Evolutionary conservation across 2,329 filamentous ascomycete genomes (phyloP), one percentile per base, ranked within the genome.

Genomic region (Fusarium metavorans): DNA sequence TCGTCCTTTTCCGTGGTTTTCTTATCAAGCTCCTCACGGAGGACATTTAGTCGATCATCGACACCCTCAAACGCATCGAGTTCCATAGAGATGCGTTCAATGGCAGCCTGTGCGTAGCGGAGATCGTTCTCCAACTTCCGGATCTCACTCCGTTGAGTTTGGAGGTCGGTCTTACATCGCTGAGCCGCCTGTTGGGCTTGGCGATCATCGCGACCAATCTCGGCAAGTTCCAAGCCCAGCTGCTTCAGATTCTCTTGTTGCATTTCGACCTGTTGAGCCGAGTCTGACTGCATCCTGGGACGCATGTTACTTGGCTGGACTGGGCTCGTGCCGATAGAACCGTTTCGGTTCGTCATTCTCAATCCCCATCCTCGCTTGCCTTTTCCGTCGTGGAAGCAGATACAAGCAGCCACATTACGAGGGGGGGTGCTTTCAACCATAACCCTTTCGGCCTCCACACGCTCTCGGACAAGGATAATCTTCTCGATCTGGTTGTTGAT

Each of bases 401-500:
- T 90, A 76, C 94, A 96, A 66, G 91, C 89, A 63, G 86, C 89
- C 13, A 96, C 94, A 73, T 98, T 96, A 16, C 83, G 87, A 1
- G 92, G 91, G n/a, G 84, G 82, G 6, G 85, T 85, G 45, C 86
- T 87, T 63, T 88, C 87, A 70, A 93, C 90, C 88, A 98, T 94
- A 54, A 94, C 88, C 5, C 87, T 84, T 50, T 92, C 87, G 1
- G 92, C 97, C 66, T 94, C 89, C 2, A 87, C 82, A 32, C 93
- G 87, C 34, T 92, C 87, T 65, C 91, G 87, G 64, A 98, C 91
- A 1, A 99, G 86, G 7, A 98, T 90, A 9, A 92, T 91, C 81
- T 98, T 95, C 71, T 99, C 97, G 62, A 98, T 94, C 8, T 85
- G 84, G 76, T 95, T 89, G 71, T 92, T 92, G 80, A 98, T 97